Base-by-base conservation (phyloP, 139 green algal genomes). In the Coccomyxa sp. region DNA sequence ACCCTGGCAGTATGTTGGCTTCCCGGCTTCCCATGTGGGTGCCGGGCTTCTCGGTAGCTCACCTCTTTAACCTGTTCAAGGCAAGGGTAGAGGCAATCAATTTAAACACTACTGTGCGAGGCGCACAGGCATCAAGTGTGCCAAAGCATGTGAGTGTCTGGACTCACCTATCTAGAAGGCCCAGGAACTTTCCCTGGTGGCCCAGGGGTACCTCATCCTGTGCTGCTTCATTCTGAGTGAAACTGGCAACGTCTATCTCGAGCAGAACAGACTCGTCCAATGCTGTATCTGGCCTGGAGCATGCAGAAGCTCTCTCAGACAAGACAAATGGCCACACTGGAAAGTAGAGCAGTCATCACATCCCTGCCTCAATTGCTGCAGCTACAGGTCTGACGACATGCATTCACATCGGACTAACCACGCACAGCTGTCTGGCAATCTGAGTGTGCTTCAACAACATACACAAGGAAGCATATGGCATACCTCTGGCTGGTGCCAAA, bases 171-270 rank as follows among this genome's bases (percentile, higher is more conserved):
- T 89, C 90, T 1, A 91, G 55, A 33, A 95, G 69, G 1, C 91
- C 91, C 39, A 95, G 80, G 76, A 86, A 93, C 18, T 86, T 93
- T 70, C 88, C 87, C 9, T 77, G 81, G 33, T 87, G 81, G 77
- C 89, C 82, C 2, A 55, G 73, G 0, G 83, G 77, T 27, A 87
- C 86, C 39, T 70, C n/a, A 22, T 41, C 44, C 81, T 86, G 78
- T 16, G 64, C 27, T 34, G 73, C n/a, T 33, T 18, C 22, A 70
- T 70, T 75, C 36, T 44, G 69, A 22, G 85, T 86, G 78, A 91
- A 93, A 8, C 39, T 80, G 16, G 34, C 75, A 29, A 94, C 82
- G 71, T 95, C 90, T n/a, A 94, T 16, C 82, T 92, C 87, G 75
- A 92, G 50, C 70, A 93, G 70, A 27, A 89, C 58, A 0, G 79